phyloP scores from a whole-genome alignment of 1,139 yeast species.

The Yamadazyma taylorii region DNA sequence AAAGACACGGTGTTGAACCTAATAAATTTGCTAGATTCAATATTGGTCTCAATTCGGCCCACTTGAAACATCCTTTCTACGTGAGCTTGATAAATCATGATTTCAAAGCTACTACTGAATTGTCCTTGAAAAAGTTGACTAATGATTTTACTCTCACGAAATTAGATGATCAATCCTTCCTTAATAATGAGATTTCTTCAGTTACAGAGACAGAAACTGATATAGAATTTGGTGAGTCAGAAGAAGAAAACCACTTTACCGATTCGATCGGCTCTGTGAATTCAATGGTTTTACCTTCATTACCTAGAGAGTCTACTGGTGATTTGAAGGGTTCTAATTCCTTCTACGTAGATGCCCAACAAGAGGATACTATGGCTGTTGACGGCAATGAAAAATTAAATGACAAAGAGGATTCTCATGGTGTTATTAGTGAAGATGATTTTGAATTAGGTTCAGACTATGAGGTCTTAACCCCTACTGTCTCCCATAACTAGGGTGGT shows the following conservation, averaged over 20 bases:
- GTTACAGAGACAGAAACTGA: constrained; percentile 7
- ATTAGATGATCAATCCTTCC: constrained; percentile 1
- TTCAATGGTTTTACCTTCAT: constrained; percentile 37
- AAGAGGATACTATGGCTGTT: constrained; percentile 18
- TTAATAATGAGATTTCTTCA: constrained; percentile 1
- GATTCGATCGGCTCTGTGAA: constrained; percentile 22
- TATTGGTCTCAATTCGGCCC: constrained; percentile 31
- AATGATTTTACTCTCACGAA: constrained; percentile 17
- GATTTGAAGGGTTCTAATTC: constrained; percentile 17
- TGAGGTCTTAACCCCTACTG: constrained; percentile 36
- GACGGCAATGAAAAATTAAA: constrained; percentile 19
- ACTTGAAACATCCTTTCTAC: constrained; percentile 36
- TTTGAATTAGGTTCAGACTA: constrained; percentile 35
- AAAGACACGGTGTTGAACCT: constrained; percentile 34
- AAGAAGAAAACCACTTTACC: constrained; percentile 1
- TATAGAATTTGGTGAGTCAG: constrained; percentile 1
- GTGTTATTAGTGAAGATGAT: constrained; percentile 17
- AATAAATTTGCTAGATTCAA: constrained; percentile 35
- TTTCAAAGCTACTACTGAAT: constrained; percentile 24
- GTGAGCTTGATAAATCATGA: constrained; percentile 26
- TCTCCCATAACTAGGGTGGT: constrained; percentile 8
- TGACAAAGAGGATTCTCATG: no score
- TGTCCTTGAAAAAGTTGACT: constrained; percentile 27
- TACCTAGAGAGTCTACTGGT: constrained; percentile 29
- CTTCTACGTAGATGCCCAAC: constrained; percentile 26